A percentile compares a stretch with the other conserved stretches of the same genome.
Conservation (phyloP, 805 yeast genomes). For the Ogataea ramenticola region DNA sequence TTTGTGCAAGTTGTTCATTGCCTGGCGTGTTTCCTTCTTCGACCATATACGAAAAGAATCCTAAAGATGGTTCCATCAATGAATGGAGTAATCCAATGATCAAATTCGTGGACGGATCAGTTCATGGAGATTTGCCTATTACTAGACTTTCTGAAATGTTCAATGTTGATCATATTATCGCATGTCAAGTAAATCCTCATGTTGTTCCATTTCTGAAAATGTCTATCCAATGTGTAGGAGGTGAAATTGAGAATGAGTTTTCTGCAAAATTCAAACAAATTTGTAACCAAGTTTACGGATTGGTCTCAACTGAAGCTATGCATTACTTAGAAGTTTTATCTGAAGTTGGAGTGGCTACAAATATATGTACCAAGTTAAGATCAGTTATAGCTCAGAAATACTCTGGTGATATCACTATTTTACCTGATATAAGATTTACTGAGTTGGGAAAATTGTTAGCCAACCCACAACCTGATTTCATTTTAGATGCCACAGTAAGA, state of each 20-base stretch:
- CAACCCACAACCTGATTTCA: constrained; percentile 77
- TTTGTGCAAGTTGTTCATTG: constrained; percentile 88
- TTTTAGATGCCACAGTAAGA: constrained; percentile 60
- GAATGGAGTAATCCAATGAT: constrained; percentile 78
- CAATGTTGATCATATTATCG: constrained; percentile 94
- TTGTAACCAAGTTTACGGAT: constrained; percentile 47
- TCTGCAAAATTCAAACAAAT: constrained; percentile 47
- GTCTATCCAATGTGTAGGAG: constrained; percentile 63
- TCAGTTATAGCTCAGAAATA: constrained; percentile 81
- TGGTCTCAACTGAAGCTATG: constrained; percentile 61
- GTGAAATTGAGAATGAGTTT: constrained; percentile 55
- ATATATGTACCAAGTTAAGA: constrained; percentile 62
- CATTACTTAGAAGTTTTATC: constrained; percentile 69
- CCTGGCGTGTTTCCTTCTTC: constrained; percentile 90
- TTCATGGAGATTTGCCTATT: constrained; percentile 89
- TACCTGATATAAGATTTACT: constrained; percentile 61
- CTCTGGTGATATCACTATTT: constrained; percentile 88
- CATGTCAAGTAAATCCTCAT: constrained; percentile 96
- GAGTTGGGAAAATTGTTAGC: constrained; percentile 59
- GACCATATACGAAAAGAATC: constrained; percentile 76
- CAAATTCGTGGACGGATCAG: constrained; percentile 92
- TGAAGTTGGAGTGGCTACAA: constrained; percentile 72
- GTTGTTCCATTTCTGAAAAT: constrained; percentile 79
- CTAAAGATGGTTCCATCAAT: constrained; percentile 59
- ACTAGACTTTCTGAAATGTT: constrained; percentile 91